Conservation (phyloP, 106 monocot genomes). For the Acorus gramineus region DNA sequence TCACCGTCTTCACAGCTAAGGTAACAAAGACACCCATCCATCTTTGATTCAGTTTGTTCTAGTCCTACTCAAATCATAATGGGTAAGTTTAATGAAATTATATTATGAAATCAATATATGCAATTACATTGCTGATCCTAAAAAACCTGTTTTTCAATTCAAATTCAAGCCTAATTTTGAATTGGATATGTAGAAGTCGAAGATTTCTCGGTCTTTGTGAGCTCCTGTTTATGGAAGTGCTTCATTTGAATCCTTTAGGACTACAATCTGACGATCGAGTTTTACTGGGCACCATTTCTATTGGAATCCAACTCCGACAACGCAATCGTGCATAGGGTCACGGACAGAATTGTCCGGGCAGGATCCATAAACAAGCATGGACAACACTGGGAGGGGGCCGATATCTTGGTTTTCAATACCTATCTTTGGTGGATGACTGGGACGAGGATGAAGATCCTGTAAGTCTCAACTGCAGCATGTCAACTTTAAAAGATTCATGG, state of each 20-base stretch:
- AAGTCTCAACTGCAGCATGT: slow-evolving; percentile 2
- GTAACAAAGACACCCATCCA: not conserved
- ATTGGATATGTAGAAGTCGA: slow-evolving; percentile 43
- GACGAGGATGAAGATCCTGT: slow-evolving; percentile 71
- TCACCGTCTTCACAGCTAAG: slow-evolving; percentile 14
- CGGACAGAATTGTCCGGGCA: slow-evolving; percentile 52
- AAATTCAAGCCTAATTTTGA: no score
- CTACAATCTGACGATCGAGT: slow-evolving; percentile 85
- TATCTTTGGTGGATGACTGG: slow-evolving; percentile 98
- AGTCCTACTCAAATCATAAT: not conserved
- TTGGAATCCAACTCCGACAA: slow-evolving; percentile 92
- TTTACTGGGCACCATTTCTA: slow-evolving; percentile 96
- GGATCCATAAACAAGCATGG: slow-evolving; percentile 67
- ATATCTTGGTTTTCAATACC: slow-evolving; percentile 75
- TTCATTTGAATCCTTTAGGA: slow-evolving; percentile 24
- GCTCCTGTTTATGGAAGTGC: not conserved
- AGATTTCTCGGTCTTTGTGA: not conserved
- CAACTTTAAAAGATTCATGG: not conserved
- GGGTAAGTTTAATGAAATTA: no score
- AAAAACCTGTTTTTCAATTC: no score
- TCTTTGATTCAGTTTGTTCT: not conserved
- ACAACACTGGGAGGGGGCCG: slow-evolving; percentile 61
- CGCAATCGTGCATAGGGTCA: slow-evolving; percentile 61
- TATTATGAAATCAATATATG: no score
- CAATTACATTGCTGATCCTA: no score